Evolutionary conservation across 2,329 filamentous ascomycete genomes (phyloP).

Genomic region (Aspergillus brasiliensis): DNA sequence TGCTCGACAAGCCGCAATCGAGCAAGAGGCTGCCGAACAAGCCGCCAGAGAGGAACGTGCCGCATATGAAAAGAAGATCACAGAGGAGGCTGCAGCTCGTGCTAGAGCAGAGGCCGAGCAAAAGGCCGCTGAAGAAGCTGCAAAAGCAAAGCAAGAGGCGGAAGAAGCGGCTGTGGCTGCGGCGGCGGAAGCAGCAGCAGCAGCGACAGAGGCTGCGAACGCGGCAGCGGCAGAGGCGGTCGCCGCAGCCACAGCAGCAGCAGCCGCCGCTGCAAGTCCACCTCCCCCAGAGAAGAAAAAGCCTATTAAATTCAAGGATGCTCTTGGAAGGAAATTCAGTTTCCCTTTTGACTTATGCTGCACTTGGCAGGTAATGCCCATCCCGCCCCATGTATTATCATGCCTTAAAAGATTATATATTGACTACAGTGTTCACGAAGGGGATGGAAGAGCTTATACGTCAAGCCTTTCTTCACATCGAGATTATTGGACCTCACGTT

Average conservation of each 20-base stretch:
- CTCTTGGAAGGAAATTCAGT: constrained; percentile 85
- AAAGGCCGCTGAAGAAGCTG: constrained; percentile 51
- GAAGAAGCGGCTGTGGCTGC: constrained; percentile 43
- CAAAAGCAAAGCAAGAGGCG: constrained; percentile 50
- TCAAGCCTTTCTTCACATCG: constrained; percentile 79
- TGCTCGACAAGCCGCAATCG: constrained; percentile 47
- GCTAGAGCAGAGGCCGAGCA: constrained; percentile 53
- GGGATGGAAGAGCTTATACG: constrained; percentile 86
- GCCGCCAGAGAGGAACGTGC: constrained; percentile 38
- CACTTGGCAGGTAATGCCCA: constrained; percentile 75
- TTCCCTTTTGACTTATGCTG: constrained; percentile 86
- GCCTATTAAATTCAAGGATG: constrained; percentile 88
- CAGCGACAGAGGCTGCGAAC: constrained; percentile 41
- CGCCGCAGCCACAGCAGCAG: constrained; percentile 36
- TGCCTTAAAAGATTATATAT: neutral
- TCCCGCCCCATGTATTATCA: neutral
- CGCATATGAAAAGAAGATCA: constrained; percentile 46
- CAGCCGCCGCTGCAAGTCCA: constrained; percentile 35
- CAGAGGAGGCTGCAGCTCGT: constrained; percentile 48
- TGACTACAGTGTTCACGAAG: constrained; percentile 44
- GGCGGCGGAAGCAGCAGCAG: constrained; percentile 41
- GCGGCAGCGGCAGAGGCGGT: constrained; percentile 39
- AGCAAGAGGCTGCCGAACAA: constrained; percentile 53
- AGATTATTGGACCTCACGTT: constrained; percentile 74
- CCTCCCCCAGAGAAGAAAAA: constrained; percentile 63